Evolutionary conservation across 2,329 filamentous ascomycete genomes (phyloP).

Genomic region (Lasiodiplodia citricola): DNA sequence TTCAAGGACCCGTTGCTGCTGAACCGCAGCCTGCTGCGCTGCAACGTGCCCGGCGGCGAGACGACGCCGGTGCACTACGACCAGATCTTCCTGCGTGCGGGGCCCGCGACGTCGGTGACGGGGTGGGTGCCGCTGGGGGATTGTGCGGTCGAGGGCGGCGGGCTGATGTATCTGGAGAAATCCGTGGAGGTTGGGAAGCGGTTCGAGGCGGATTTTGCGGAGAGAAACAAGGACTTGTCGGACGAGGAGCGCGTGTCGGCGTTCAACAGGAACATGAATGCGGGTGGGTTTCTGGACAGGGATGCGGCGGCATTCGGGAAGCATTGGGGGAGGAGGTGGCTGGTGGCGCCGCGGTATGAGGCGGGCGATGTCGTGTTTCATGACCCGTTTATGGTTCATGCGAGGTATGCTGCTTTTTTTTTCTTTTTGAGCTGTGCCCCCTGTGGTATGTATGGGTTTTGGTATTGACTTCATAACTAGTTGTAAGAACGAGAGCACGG

Average conservation of each 20-base stretch:
- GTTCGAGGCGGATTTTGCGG: background rate
- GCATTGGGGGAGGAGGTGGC: background rate
- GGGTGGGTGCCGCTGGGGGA: background rate
- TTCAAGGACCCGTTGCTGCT: background rate
- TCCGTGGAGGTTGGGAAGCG: background rate
- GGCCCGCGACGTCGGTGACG: conserved; percentile 21
- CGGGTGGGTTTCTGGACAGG: conserved; percentile 21
- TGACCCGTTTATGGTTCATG: background rate
- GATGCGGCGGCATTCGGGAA: conserved; percentile 2
- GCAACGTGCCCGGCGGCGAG: conserved; percentile 15
- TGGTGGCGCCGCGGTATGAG: conserved; percentile 18
- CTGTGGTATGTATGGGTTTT: background rate
- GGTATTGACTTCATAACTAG: background rate
- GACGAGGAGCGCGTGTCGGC: conserved; percentile 25
- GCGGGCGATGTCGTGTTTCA: conserved; percentile 22
- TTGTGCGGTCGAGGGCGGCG: background rate
- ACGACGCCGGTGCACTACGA: conserved; percentile 26
- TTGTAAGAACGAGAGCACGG: conserved; percentile 20
- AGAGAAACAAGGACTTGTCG: background rate
- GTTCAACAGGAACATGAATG: conserved; percentile 27
- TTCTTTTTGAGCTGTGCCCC: background rate
- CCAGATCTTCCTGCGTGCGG: conserved; percentile 20
- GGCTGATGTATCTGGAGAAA: background rate
- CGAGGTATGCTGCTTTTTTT: background rate
- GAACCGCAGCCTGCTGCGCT: background rate